phyloP scores from a whole-genome alignment of 352 stramenopile genomes.

The Sclerospora graminicola region DNA sequence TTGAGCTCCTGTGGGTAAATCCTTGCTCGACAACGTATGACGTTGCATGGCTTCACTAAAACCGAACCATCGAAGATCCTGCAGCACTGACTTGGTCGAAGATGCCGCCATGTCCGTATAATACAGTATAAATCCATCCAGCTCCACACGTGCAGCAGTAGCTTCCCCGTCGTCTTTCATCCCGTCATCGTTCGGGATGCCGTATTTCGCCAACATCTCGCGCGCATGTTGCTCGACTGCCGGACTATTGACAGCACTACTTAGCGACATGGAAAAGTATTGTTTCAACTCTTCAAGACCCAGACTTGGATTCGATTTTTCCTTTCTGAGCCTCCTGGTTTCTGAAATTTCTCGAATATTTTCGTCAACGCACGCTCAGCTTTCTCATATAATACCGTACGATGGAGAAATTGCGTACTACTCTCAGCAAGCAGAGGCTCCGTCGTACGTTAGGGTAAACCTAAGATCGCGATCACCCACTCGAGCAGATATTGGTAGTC shows the following conservation, averaged over 20 bases:
- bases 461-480: slow-evolving; percentile 78
- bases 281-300: slow-evolving; percentile 48
- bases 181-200: slow-evolving; percentile 11
- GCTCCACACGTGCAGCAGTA: slow-evolving; percentile 33
- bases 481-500: slow-evolving; percentile 87
- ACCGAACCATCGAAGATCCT: slow-evolving; percentile 68
- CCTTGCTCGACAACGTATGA: slow-evolving; percentile 15
- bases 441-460: slow-evolving; percentile 44
- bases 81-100: slow-evolving; percentile 67
- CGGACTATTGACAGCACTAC: slow-evolving; percentile 34
- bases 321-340: slow-evolving; percentile 10
- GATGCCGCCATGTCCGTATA: slow-evolving; percentile 72
- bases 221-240: slow-evolving; percentile 55
- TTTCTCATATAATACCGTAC: slow-evolving; percentile 59
- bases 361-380: slow-evolving; percentile 56
- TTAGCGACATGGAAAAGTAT: slow-evolving; percentile 65
- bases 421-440: slow-evolving; percentile 60
- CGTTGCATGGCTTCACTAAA: slow-evolving; percentile 77
- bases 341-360: slow-evolving; percentile 68
- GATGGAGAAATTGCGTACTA: slow-evolving; percentile 60
- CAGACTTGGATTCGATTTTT: slow-evolving; percentile 31
- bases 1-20: slow-evolving; percentile 22
- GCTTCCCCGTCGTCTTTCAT: slow-evolving; percentile 19
- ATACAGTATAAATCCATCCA: slow-evolving; percentile 72
- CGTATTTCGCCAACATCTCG: slow-evolving; percentile 63